Evolutionary conservation across 2,329 filamentous ascomycete genomes (phyloP).

Genomic region (Huntiella savannae): DNA sequence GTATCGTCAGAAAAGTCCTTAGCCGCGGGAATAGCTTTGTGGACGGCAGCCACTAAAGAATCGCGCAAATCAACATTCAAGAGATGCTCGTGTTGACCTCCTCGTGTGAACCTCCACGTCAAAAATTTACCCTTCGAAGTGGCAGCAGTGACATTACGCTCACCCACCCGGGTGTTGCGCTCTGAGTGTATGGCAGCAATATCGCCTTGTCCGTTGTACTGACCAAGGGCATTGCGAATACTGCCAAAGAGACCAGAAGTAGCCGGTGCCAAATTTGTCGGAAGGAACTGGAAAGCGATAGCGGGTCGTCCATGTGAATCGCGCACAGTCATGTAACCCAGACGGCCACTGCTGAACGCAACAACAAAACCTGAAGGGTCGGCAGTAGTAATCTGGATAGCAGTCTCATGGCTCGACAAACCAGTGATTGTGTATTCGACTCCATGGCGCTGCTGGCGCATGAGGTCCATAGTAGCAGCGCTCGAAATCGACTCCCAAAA

Average conservation of each 20-base stretch:
- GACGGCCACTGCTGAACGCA: constrained; percentile 64
- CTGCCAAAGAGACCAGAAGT: constrained; percentile 59
- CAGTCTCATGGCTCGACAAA: constrained; percentile 59
- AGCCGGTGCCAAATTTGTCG: constrained; percentile 35
- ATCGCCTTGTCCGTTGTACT: constrained; percentile 52
- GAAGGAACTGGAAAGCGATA: constrained; percentile 61
- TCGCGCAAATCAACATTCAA: constrained; percentile 53
- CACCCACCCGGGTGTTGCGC: constrained; percentile 51
- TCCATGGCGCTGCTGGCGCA: constrained; percentile 62
- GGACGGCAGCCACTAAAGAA: constrained; percentile 42
- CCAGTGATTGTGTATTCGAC: constrained; percentile 57
- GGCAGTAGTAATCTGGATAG: constrained; percentile 60
- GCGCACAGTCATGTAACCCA: constrained; percentile 70
- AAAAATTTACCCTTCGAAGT: constrained; percentile 63
- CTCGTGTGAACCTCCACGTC: constrained; percentile 75
- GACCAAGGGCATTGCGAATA: constrained; percentile 55
- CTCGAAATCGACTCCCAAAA: constrained; percentile 94
- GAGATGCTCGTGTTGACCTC: constrained; percentile 59
- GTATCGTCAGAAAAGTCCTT: constrained; percentile 34
- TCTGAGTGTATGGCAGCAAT: constrained; percentile 65
- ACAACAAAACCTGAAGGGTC: constrained; percentile 76
- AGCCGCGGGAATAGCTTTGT: constrained; percentile 30
- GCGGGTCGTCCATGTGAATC: constrained; percentile 73
- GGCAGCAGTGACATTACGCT: constrained; percentile 65
- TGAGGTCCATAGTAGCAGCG: constrained; percentile 65